phyloP scores from a whole-genome alignment of 2,329 filamentous ascomycete genomes.

The Beauveria bassiana region DNA sequence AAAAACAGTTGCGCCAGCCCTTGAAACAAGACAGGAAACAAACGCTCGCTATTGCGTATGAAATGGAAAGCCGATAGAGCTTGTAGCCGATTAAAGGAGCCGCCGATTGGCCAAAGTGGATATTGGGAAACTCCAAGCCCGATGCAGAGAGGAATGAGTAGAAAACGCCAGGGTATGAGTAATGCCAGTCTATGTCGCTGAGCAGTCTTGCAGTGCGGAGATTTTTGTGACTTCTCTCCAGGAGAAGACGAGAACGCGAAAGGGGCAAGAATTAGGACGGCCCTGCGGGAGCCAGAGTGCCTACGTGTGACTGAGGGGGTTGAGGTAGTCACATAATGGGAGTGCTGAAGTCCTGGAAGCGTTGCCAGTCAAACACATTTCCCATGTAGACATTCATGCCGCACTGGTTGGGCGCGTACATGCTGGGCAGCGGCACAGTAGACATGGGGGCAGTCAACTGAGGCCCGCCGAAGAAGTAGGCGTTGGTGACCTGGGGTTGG shows the following conservation, averaged over 20 bases:
- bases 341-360: conserved; percentile 69
- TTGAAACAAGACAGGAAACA: conserved; percentile 13
- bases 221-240: conserved; percentile 20
- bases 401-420: conserved; percentile 71
- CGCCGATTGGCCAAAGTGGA: conserved; percentile 21
- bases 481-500: conserved; percentile 61
- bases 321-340: conserved; percentile 73
- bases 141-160: conserved; percentile 26
- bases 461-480: conserved; percentile 73
- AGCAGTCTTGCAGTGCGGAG: conserved; percentile 19
- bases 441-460: conserved; percentile 67
- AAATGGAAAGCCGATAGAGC: conserved; percentile 27
- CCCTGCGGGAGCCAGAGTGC: conserved; percentile 40
- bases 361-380: conserved; percentile 71
- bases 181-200: conserved; percentile 31
- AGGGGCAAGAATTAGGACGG: conserved; percentile 32
- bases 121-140: conserved; percentile 35
- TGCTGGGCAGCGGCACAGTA: conserved; percentile 74
- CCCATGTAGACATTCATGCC: conserved; percentile 69
- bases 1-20: conserved; percentile 20
- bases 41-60: conserved; percentile 34
- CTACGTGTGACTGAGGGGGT: conserved; percentile 27
- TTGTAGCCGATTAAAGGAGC: conserved; percentile 14
- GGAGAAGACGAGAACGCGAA: conserved; percentile 17
- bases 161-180: conserved; percentile 30